Evolutionary conservation across 1,284 basidiomycete genomes (phyloP), one percentile per base, ranked within the genome.

Genomic region (Tremellales sp.): DNA sequence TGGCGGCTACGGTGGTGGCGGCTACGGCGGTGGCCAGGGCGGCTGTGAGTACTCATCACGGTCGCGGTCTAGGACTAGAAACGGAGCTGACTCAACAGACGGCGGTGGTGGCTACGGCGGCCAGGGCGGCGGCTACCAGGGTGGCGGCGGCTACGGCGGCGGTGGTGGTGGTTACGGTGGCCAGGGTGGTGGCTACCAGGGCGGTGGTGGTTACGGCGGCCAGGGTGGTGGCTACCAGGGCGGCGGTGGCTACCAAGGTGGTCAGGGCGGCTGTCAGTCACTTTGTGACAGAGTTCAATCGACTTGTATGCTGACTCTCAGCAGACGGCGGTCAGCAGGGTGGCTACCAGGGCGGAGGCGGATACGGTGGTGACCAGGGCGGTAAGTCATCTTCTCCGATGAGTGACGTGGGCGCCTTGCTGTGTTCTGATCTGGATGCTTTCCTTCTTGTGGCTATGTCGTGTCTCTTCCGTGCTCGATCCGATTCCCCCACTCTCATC

Each of bases 1-100:
- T 52, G 60, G 69, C 53, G 70, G 68, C 53, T 70, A 74, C 64
- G 67, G 64, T 45, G 65, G 65, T 45, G 54, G 52, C 46, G 56
- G 58, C 49, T 58, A 58, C 57, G 56, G 54, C 21, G 62, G 60
- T 45, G 54, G 51, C 41, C 56, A 60, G 25, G 64, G 61, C 45
- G 60, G 59, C 24, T 70, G 70, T 61, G 68, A 36, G 73, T 48
- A 68, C 68, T 48, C 54, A 49, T 29, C 59, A 60, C 29, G 29
- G 29, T 31, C 29, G 29, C 29, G 29, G n/a, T 31, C 29, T 31
- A 8, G 29, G 15, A 15, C 29, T 31, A 8, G 29, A 8, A 31
- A n/a, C n/a, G n/a, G n/a, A n/a, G n/a, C n/a, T n/a, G n/a, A n/a
- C n/a, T n/a, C n/a, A n/a, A n/a, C n/a, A 41, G 65, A 68, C 51